Evolutionary conservation across 177 flowering plant genomes (phyloP).

Genomic region (Vitis hybrid): DNA sequence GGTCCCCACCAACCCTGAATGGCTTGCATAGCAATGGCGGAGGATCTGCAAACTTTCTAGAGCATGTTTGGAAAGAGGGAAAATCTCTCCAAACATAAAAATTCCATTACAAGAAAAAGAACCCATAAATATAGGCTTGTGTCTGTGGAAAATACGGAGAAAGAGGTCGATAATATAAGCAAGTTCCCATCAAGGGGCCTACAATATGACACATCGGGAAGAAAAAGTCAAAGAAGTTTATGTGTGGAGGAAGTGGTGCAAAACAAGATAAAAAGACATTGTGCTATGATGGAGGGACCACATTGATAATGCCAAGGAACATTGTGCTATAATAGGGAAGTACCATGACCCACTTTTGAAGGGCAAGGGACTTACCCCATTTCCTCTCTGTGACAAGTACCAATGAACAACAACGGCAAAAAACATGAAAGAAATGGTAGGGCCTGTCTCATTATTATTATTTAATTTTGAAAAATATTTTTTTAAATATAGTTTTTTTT

Average conservation of each 20-base stretch:
- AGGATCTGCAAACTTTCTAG: conserved; percentile 5
- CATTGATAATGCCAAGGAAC: not conserved
- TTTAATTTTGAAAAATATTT: too few species aligned
- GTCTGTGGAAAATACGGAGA: not conserved
- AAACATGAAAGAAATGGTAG: conserved; percentile 7
- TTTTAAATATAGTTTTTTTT: too few species aligned
- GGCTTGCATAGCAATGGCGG: not conserved
- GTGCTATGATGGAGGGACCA: conserved; percentile 5
- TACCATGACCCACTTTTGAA: conserved; percentile 3
- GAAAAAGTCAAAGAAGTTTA: conserved; percentile 9
- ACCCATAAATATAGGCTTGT: not conserved
- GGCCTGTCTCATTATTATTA: too few species aligned
- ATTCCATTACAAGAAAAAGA: conserved; percentile 6
- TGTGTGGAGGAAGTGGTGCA: conserved; percentile 21
- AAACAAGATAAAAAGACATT: conserved; percentile 12
- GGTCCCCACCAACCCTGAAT: conserved; percentile 8
- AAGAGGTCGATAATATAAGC: not conserved
- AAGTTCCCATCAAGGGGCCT: conserved; percentile 9
- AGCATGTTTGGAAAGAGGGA: not conserved
- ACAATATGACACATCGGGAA: conserved; percentile 3
- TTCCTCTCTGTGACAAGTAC: conserved; percentile 12
- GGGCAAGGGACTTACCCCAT: not conserved
- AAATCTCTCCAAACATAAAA: not conserved
- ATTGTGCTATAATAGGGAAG: conserved; percentile 1
- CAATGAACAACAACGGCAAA: conserved; percentile 6